These are phyloP conservation scores for Coemansia furcata DNA, from an alignment of 192 early-diverging fungal species.

Conservation along the genomic window DNA sequence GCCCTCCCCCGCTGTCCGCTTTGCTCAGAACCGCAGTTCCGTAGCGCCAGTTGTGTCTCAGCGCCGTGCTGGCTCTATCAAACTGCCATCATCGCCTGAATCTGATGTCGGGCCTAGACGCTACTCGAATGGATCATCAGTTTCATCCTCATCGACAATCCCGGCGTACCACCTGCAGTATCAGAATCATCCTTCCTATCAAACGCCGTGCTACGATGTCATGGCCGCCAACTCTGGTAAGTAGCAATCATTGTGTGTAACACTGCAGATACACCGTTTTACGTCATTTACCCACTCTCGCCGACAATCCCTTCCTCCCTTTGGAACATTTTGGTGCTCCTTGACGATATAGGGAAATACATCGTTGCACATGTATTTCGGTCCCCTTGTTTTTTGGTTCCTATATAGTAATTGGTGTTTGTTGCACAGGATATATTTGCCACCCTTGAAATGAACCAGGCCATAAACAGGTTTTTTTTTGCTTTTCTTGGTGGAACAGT, in stretches of 20 bases:
- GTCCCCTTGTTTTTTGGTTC: not conserved
- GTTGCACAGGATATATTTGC: not conserved
- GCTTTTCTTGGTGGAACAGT: not conserved
- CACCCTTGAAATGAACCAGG: not conserved
- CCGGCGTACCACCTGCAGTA: not conserved
- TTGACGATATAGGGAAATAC: not conserved
- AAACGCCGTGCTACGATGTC: not conserved
- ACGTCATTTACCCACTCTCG: not conserved
- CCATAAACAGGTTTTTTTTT: not conserved
- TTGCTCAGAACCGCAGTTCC: not conserved
- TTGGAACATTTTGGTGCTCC: not conserved
- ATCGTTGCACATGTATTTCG: not conserved
- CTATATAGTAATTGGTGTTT: not conserved
- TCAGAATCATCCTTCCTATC: not conserved
- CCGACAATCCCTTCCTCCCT: not conserved
- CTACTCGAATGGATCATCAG: conserved; percentile 29
- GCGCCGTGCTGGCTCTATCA: conserved; percentile 32
- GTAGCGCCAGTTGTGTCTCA: conserved; percentile 6
- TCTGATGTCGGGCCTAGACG: conserved; percentile 15
- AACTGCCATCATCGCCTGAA: conserved; percentile 2
- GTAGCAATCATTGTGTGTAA: conserved; percentile 8
- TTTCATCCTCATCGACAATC: conserved; percentile 20
- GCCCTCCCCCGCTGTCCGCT: not conserved
- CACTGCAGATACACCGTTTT: not conserved
- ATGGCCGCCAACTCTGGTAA: not conserved